Percentiles rank a stretch among this genome's conserved stretches.
These are phyloP conservation scores for Pueraria montana DNA, from an alignment of 306 rosid genomes.

Conservation along the genomic window DNA sequence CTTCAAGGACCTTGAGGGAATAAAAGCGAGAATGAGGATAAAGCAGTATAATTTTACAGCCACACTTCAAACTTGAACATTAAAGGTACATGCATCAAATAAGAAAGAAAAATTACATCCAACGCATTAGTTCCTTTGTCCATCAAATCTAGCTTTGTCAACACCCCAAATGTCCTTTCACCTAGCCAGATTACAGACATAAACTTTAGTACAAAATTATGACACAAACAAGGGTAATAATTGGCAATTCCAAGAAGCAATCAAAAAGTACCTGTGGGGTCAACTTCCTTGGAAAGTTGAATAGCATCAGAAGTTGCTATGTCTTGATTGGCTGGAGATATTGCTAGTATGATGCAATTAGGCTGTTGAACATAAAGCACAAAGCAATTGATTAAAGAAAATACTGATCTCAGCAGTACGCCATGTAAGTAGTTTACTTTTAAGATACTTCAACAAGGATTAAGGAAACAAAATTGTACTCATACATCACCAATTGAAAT, in stretches of 20 bases:
- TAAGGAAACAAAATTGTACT: not conserved
- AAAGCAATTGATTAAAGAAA: constrained; percentile 24
- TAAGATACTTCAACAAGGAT: constrained; percentile 16
- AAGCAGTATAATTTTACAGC: constrained; percentile 25
- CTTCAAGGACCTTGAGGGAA: constrained; percentile 81
- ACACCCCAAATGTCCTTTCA: constrained; percentile 91
- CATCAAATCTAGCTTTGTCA: constrained; percentile 96
- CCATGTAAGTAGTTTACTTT: not conserved
- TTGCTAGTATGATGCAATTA: constrained; percentile 83
- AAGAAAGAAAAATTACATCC: constrained; percentile 64
- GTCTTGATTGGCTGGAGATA: constrained; percentile 96
- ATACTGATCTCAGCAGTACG: not conserved
- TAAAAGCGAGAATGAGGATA: constrained; percentile 33
- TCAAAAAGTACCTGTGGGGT: constrained; percentile 69
- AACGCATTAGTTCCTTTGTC: constrained; percentile 96
- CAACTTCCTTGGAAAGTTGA: constrained; percentile 89
- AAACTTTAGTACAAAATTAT: constrained; percentile 19
- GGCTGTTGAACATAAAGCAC: constrained; percentile 62
- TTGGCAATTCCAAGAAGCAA: not conserved
- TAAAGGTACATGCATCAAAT: constrained; percentile 30
- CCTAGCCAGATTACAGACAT: constrained; percentile 59
- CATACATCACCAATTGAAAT: constrained; percentile 15
- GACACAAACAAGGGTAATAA: constrained; percentile 21
- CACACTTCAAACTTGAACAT: constrained; percentile 21
- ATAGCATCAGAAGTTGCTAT: constrained; percentile 97